phyloP scores from a whole-genome alignment of 2,329 filamentous ascomycete species.

The Ilyonectria mors-panacis region DNA sequence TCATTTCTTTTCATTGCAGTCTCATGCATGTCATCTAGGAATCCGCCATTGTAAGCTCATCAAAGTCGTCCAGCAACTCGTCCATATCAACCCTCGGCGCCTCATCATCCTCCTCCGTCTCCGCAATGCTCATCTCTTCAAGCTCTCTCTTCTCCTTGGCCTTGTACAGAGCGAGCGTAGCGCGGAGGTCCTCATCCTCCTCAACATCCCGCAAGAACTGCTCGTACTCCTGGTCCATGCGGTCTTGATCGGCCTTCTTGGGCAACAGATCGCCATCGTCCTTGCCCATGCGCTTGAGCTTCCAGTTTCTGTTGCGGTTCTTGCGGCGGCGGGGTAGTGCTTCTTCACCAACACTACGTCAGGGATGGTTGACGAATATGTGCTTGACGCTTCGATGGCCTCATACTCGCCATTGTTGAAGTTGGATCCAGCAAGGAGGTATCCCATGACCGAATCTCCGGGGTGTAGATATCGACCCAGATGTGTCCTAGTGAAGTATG shows the following conservation, averaged over 20 bases:
- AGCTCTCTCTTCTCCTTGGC: constrained; percentile 66
- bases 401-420: constrained; percentile 93
- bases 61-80: constrained; percentile 91
- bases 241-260: constrained; percentile 88
- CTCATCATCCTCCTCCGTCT: constrained; percentile 75
- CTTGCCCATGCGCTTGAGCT: constrained; percentile 91
- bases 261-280: constrained; percentile 91
- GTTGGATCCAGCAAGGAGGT: constrained; percentile 88
- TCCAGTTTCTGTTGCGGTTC: constrained; percentile 87
- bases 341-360: constrained; percentile 98
- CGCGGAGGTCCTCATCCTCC: constrained; percentile 90
- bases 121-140: constrained; percentile 78
- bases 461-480: constrained; percentile 87
- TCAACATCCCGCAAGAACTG: constrained; percentile 97
- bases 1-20: constrained; percentile 45
- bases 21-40: constrained; percentile 53
- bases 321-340: constrained; percentile 89
- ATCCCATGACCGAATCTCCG: constrained; percentile 96
- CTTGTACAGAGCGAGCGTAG: constrained; percentile 90
- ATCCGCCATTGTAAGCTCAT: constrained; percentile 74
- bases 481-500: constrained; percentile 92
- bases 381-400: constrained; percentile 82
- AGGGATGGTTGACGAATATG: constrained; percentile 84
- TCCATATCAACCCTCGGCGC: constrained; percentile 82
- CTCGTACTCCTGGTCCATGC: constrained; percentile 94